A percentile compares a stretch with the other conserved stretches of the same genome.
These are phyloP conservation scores for Termitomyces sp. DNA, from an alignment of 768 basidiomycete species.

Conservation along the genomic window DNA sequence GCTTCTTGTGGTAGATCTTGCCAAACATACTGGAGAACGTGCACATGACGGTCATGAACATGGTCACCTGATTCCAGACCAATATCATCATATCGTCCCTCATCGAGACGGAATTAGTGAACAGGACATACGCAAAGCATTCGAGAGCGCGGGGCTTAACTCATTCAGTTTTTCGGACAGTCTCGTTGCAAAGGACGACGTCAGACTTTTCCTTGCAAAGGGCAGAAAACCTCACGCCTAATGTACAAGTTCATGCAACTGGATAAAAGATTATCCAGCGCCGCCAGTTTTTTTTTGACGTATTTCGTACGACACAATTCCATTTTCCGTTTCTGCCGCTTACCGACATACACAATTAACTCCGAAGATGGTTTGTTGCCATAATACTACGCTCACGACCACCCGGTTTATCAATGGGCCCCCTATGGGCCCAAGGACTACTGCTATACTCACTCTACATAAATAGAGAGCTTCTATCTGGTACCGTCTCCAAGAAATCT, in stretches of 20 bases:
- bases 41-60: conserved; percentile 8
- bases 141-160: conserved; percentile 48
- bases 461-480: no score
- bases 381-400: no score
- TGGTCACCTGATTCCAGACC: conserved; percentile 22
- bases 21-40: conserved; percentile 11
- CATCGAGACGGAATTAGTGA: conserved; percentile 52
- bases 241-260: not conserved
- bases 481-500: no score
- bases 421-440: no score
- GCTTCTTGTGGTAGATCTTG: conserved; percentile 53
- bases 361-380: no score
- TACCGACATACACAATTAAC: no score
- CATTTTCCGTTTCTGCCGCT: no score
- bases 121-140: conserved; percentile 40
- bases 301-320: no score
- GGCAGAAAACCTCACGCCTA: conserved; percentile 31
- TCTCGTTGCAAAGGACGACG: conserved; percentile 24
- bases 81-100: conserved; percentile 42
- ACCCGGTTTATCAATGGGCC: no score
- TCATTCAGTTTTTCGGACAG: conserved; percentile 35
- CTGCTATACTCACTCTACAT: no score
- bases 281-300: not conserved
- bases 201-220: conserved; percentile 53
- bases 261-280: not conserved